Evolutionary conservation across 345 rosid genomes (phyloP).

Genomic region (Eutrema japonicum): DNA sequence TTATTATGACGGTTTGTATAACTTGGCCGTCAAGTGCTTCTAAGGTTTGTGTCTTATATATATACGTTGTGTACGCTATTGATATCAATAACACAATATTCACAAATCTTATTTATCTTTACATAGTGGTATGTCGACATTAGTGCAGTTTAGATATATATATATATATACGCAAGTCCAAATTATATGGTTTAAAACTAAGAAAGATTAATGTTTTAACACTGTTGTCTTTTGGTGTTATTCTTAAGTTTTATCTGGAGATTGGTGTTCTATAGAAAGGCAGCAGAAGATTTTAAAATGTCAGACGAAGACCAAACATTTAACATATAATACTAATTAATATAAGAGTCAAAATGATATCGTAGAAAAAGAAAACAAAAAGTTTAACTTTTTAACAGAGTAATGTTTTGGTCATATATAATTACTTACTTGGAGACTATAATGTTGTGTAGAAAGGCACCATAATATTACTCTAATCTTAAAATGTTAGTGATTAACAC

Average conservation of each 20-base stretch:
- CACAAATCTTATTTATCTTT: no score
- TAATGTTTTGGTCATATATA: constrained; percentile 18
- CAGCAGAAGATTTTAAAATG: constrained; percentile 15
- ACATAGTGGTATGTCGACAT: constrained; percentile 26
- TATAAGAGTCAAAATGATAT: constrained; percentile 27
- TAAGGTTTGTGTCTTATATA: no score
- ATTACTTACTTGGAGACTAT: constrained; percentile 20
- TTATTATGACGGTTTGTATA: no score
- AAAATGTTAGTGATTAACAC: constrained; percentile 13
- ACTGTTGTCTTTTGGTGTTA: not conserved
- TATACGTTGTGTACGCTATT: no score
- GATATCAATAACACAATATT: no score
- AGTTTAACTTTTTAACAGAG: constrained; percentile 21
- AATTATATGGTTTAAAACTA: not conserved
- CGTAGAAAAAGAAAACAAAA: not conserved
- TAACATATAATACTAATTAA: constrained; percentile 2
- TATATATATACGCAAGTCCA: no score
- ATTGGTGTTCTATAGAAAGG: not conserved
- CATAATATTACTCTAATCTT: not conserved
- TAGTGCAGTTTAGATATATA: not conserved
- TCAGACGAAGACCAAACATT: constrained; percentile 12
- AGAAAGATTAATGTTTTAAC: constrained; percentile 1
- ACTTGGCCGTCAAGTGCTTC: no score
- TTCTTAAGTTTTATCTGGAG: not conserved
- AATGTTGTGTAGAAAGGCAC: constrained; percentile 31